A percentile compares a stretch with the other conserved stretches of the same genome.
Conservation (phyloP, 345 rosid species). For the Gynandropsis gynandra region DNA sequence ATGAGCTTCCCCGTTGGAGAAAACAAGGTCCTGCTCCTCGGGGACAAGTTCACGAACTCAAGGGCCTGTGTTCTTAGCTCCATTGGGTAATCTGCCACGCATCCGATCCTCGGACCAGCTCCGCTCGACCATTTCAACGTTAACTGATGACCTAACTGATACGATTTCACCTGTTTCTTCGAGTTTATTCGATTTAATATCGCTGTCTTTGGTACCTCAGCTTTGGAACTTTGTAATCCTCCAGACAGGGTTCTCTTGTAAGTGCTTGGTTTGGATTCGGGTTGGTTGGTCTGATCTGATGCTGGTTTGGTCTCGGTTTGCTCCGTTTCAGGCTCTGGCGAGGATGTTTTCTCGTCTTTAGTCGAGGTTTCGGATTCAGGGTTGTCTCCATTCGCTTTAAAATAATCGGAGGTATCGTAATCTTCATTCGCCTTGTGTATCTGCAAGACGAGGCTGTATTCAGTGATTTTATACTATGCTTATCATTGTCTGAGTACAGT, state of each 20-base stretch:
- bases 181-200: slow-evolving; percentile 68
- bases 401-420: slow-evolving; percentile 43
- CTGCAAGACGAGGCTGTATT: slow-evolving; percentile 26
- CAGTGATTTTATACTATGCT: no score
- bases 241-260: slow-evolving; percentile 76
- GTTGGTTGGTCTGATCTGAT: slow-evolving; percentile 4
- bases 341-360: slow-evolving; percentile 19
- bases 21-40: slow-evolving; percentile 30
- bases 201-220: slow-evolving; percentile 50
- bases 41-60: slow-evolving; percentile 71
- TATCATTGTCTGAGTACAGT: no score
- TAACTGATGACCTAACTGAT: slow-evolving; percentile 72
- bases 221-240: slow-evolving; percentile 62
- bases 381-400: slow-evolving; percentile 22
- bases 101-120: slow-evolving; percentile 77
- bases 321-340: slow-evolving; percentile 23
- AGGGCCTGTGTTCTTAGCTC: slow-evolving; percentile 74
- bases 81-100: slow-evolving; percentile 81
- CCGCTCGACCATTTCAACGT: slow-evolving; percentile 77
- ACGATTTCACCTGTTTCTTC: slow-evolving; percentile 56
- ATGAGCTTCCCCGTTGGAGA: slow-evolving; percentile 27
- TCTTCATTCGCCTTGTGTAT: slow-evolving; percentile 57
- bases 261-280: slow-evolving; percentile 7
- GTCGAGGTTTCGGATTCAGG: slow-evolving; percentile 24
- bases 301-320: slow-evolving; percentile 19